phyloP scores from a whole-genome alignment of 176 grass and related monocot genomes.

The Carex myosuroides region DNA sequence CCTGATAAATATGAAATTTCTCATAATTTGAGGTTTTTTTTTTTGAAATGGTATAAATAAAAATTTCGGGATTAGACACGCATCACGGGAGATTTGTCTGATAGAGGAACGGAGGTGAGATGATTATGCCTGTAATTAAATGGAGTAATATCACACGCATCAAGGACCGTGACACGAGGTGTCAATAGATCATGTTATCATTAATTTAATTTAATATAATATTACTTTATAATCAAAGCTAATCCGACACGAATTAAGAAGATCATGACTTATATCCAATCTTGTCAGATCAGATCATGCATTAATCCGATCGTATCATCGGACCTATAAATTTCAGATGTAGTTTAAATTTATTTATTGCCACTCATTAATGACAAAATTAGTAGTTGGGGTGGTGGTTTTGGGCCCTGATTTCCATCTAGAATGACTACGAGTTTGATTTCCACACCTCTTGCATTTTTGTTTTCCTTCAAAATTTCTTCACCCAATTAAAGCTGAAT shows the following conservation, averaged over 20 bases:
- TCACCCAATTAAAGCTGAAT: no score
- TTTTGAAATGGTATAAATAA: no score
- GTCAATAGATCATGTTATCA: no score
- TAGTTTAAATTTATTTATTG: neutral
- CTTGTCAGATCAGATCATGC: neutral
- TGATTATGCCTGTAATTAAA: neutral
- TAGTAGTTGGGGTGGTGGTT: neutral
- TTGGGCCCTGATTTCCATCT: no score
- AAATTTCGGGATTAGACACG: neutral
- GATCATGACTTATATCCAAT: neutral
- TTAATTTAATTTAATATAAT: neutral
- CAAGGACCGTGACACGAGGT: neutral
- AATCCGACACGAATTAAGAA: neutral
- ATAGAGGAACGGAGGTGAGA: neutral
- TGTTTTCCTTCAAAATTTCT: no score
- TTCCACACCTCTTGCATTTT: no score
- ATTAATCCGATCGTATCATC: neutral
- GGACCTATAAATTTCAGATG: neutral
- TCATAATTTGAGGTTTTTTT: no score
- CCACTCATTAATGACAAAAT: neutral
- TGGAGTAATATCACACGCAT: neutral
- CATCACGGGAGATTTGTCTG: neutral
- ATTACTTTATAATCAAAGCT: neutral
- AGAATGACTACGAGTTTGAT: no score
- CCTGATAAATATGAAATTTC: no score